Evolutionary conservation across 306 rosid species (phyloP).

Genomic region (Astragalus glycyphyllos): DNA sequence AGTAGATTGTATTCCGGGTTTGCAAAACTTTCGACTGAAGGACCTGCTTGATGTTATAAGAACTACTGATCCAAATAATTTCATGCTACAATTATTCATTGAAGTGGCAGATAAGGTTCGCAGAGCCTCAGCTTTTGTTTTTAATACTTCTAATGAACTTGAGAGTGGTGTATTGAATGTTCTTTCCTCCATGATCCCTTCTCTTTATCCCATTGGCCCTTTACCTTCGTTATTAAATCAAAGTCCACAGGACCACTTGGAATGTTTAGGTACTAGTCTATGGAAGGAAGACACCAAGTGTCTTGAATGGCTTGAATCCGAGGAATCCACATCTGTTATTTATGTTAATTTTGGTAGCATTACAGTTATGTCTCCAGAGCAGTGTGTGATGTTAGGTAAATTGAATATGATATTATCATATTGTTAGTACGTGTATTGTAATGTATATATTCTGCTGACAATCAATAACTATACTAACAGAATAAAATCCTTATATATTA

Average conservation of each 20-base stretch:
- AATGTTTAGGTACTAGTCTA: constrained; percentile 8
- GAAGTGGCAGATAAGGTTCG: not conserved
- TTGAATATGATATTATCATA: too few species aligned
- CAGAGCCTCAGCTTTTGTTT: constrained; percentile 7
- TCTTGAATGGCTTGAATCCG: constrained; percentile 28
- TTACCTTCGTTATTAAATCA: constrained; percentile 14
- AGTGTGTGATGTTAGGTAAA: too few species aligned
- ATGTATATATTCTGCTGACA: too few species aligned
- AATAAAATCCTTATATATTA: too few species aligned
- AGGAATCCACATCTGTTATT: not conserved
- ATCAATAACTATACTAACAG: too few species aligned
- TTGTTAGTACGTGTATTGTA: too few species aligned
- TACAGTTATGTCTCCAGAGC: too few species aligned
- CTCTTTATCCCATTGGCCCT: constrained; percentile 14
- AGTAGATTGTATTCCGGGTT: constrained; percentile 36
- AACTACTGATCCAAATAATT: constrained; percentile 38
- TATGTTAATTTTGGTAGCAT: too few species aligned
- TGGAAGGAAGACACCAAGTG: constrained; percentile 32
- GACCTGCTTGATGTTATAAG: not conserved
- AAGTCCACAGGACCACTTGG: not conserved
- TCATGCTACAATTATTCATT: not conserved
- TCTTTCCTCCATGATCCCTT: constrained; percentile 1
- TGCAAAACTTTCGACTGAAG: constrained; percentile 31
- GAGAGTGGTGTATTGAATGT: constrained; percentile 22
- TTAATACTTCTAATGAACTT: constrained; percentile 36